Percentiles rank a stretch among this genome's conserved stretches.
Evolutionary conservation across 345 rosid species (phyloP).

Genomic region (Acer saccharum): DNA sequence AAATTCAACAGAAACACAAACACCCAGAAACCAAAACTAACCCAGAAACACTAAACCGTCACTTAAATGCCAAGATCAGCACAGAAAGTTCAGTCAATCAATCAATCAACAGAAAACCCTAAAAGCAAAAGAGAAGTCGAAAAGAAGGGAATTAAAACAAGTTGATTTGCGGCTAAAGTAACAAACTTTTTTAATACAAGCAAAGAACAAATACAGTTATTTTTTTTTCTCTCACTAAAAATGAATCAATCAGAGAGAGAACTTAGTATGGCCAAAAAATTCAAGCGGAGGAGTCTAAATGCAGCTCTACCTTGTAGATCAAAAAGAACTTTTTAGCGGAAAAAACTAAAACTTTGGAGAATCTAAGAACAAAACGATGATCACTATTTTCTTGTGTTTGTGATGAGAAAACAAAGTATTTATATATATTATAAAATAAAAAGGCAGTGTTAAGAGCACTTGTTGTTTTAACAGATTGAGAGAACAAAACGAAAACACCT

Average conservation of each 20-base stretch:
- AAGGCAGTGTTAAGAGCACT: background rate
- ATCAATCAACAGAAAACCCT: slow-evolving; percentile 20
- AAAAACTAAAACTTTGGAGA: slow-evolving; percentile 25
- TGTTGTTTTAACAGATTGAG: background rate
- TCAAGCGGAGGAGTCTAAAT: slow-evolving; percentile 33
- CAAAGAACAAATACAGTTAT: background rate
- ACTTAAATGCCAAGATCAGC: slow-evolving; percentile 19
- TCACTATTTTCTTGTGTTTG: slow-evolving; percentile 12
- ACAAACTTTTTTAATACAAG: slow-evolving; percentile 18
- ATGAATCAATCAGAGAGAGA: slow-evolving; percentile 3
- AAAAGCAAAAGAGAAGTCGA: slow-evolving; percentile 12
- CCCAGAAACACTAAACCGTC: slow-evolving; percentile 5
- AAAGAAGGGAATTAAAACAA: slow-evolving; percentile 3
- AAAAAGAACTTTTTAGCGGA: slow-evolving; percentile 2
- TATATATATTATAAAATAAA: background rate
- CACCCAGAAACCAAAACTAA: slow-evolving; percentile 31
- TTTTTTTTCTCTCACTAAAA: background rate
- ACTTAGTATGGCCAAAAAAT: slow-evolving; percentile 26
- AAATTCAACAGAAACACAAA: slow-evolving; percentile 15
- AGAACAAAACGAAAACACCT: slow-evolving; percentile 1
- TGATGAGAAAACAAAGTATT: background rate
- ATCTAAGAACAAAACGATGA: slow-evolving; percentile 31
- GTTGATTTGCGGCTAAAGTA: slow-evolving; percentile 13
- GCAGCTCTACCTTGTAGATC: slow-evolving; percentile 34
- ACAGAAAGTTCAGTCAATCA: slow-evolving; percentile 11